Evolutionary conservation across 164 flowering plant genomes (phyloP).

Genomic region (Berberis vulgaris): DNA sequence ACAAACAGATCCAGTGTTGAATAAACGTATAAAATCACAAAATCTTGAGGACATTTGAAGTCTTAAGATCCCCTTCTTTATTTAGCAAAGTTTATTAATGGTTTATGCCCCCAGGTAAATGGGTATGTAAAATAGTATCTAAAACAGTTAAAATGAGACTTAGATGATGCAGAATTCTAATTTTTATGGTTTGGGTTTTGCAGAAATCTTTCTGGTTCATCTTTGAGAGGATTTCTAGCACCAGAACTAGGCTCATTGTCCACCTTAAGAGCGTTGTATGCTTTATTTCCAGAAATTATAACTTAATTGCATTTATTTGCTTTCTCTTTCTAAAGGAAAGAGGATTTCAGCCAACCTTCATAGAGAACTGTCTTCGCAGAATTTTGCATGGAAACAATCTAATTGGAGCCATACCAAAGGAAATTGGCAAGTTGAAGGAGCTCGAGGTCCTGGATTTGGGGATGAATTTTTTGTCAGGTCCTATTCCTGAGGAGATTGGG

Average conservation of each 20-base stretch:
- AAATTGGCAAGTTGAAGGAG: conserved; percentile 52
- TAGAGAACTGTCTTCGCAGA: conserved; percentile 28
- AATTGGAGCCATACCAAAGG: conserved; percentile 72
- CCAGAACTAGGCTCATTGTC: conserved; percentile 60
- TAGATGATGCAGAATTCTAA: not conserved
- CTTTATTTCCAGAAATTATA: not conserved
- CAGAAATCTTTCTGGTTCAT: conserved; percentile 16
- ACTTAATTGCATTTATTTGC: not conserved
- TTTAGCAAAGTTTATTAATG: too few species aligned
- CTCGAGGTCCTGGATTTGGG: conserved; percentile 81
- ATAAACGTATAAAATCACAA: not conserved
- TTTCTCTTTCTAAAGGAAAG: not conserved
- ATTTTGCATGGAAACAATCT: conserved; percentile 58
- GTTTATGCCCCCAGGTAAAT: too few species aligned
- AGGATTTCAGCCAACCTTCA: not conserved
- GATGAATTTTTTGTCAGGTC: conserved; percentile 61
- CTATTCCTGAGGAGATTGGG: conserved; percentile 52
- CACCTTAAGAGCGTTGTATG: conserved; percentile 68
- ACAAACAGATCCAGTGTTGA: not conserved
- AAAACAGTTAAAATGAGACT: not conserved
- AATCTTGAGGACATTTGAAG: too few species aligned
- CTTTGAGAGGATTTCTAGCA: conserved; percentile 54
- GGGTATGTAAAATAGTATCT: too few species aligned
- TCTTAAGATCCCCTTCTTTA: not conserved
- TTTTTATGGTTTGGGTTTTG: conserved; percentile 3